Conservation (phyloP, 805 yeast species). For the Ogataea ganodermae region DNA sequence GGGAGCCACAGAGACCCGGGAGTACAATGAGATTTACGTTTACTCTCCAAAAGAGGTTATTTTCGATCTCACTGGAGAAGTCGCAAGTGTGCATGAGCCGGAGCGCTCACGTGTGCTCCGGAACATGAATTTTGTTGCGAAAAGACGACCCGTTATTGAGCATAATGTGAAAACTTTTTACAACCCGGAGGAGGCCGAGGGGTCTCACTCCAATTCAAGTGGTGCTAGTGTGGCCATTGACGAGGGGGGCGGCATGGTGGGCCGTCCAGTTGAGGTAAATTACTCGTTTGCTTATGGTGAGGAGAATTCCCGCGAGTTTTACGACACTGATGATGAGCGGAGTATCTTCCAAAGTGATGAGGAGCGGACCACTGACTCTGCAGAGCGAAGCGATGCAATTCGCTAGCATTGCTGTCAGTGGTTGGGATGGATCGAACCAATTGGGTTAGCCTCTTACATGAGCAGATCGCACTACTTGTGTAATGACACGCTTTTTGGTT, state of each 20-base stretch:
- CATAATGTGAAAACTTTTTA: slow-evolving; percentile 15
- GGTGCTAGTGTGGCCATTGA: not conserved
- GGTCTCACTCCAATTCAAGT: not conserved
- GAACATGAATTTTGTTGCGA: not conserved
- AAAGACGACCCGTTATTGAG: slow-evolving; percentile 12
- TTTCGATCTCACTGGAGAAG: slow-evolving; percentile 31
- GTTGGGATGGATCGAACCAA: too few relatives aligned
- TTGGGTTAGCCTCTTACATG: too few relatives aligned
- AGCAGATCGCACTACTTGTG: too few relatives aligned
- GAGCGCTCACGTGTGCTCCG: not conserved
- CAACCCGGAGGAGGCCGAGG: slow-evolving; percentile 1
- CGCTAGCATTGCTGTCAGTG: too few relatives aligned
- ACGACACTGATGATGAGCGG: not conserved
- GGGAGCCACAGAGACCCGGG: not conserved
- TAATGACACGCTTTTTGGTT: too few relatives aligned
- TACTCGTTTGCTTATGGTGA: not conserved
- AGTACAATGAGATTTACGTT: slow-evolving; percentile 41
- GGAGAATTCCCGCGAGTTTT: not conserved
- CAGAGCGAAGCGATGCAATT: too few relatives aligned
- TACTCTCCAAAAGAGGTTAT: slow-evolving; percentile 46
- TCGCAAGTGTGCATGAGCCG: not conserved
- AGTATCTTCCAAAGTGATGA: too few relatives aligned
- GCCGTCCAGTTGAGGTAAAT: not conserved
- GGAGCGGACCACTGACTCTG: too few relatives aligned
- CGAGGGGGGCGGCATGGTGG: not conserved